Percentiles rank a stretch among this genome's conserved stretches.
These are phyloP conservation scores for Fusarium incarnatum DNA, from an alignment of 2,329 filamentous ascomycete genomes.

Conservation along the genomic window DNA sequence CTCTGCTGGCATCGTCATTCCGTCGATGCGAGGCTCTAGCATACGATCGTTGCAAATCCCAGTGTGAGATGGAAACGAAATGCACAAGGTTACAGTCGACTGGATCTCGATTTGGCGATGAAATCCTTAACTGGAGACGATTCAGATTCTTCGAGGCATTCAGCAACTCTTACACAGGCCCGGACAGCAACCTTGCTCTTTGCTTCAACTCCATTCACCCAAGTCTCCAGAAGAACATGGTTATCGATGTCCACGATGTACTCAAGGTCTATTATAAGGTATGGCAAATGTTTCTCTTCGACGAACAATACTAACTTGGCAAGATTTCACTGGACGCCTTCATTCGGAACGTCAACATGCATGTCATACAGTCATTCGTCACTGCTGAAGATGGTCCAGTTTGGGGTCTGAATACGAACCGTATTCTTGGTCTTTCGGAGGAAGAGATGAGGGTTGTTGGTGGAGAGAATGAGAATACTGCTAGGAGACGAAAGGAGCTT, in stretches of 20 bases:
- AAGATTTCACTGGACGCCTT: constrained; percentile 48
- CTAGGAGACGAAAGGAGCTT: constrained; percentile 27
- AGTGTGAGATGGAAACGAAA: constrained; percentile 22
- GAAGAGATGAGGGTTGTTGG: constrained; percentile 27
- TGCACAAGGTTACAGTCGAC: constrained; percentile 39
- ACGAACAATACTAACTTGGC: neutral
- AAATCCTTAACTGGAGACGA: constrained; percentile 36
- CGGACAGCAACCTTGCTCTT: neutral
- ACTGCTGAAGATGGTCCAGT: constrained; percentile 35
- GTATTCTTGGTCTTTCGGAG: constrained; percentile 19
- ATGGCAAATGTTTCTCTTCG: too few species aligned
- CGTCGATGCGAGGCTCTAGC: neutral
- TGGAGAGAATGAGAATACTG: constrained; percentile 33
- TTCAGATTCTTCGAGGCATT: constrained; percentile 34
- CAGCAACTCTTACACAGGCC: neutral
- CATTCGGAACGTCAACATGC: constrained; percentile 37
- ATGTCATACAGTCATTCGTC: constrained; percentile 31
- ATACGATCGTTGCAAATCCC: constrained; percentile 4
- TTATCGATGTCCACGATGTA: constrained; percentile 52
- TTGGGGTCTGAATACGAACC: constrained; percentile 15
- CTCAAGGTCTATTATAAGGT: constrained; percentile 55
- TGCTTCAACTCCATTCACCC: constrained; percentile 26
- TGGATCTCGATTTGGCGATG: constrained; percentile 38
- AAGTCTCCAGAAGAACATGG: constrained; percentile 43
- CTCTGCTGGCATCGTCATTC: constrained; percentile 9